These are phyloP conservation scores for Aegle marmelos DNA, from an alignment of 345 rosid genomes.

Conservation along the genomic window DNA sequence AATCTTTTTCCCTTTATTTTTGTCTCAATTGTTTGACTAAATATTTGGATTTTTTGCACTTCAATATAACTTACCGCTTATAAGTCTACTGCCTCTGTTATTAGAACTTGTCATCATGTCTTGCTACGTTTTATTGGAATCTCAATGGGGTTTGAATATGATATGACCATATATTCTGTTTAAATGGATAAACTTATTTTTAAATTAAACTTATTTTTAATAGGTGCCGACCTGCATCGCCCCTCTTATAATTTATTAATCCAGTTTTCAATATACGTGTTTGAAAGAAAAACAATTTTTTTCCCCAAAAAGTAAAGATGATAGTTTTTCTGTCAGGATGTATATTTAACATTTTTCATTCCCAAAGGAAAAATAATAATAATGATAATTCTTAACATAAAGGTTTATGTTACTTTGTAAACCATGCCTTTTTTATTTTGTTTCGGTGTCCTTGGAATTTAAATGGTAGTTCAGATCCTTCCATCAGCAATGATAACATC, in stretches of 20 bases:
- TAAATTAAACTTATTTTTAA: neutral
- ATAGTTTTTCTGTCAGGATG: neutral
- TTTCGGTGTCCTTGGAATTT: neutral
- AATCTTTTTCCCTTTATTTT: neutral
- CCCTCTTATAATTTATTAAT: neutral
- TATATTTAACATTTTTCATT: neutral
- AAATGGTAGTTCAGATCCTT: neutral
- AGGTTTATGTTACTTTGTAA: neutral
- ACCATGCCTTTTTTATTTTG: neutral
- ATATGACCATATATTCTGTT: neutral
- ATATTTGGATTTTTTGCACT: slow-evolving; percentile 4
- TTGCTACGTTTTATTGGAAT: neutral
- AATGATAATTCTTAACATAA: neutral
- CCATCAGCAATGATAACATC: neutral
- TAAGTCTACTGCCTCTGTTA: neutral
- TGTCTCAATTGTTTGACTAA: neutral
- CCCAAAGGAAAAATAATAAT: neutral
- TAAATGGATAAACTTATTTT: neutral
- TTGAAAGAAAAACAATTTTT: too few relatives aligned
- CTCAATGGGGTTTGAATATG: neutral
- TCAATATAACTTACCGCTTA: slow-evolving; percentile 4
- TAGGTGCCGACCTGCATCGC: neutral
- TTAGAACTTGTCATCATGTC: neutral
- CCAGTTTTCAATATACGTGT: neutral
- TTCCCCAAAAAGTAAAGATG: neutral